Conservation (phyloP, 2,329 filamentous ascomycete species). For the Stachybotrys chlorohalonatus region DNA sequence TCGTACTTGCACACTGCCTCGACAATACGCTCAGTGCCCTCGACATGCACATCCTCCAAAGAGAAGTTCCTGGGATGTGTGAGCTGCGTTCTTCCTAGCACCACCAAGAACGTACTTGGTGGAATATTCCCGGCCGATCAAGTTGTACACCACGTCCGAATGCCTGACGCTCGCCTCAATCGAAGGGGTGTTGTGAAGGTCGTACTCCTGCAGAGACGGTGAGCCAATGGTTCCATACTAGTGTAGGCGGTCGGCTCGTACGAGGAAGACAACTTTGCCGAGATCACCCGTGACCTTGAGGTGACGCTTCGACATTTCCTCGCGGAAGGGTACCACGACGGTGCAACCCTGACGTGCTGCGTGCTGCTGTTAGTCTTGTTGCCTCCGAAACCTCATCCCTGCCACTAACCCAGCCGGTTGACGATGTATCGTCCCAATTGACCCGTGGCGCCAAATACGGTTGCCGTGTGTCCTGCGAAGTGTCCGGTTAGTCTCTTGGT, state of each 20-base stretch:
- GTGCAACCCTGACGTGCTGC: conserved; percentile 86
- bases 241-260: conserved; percentile 26
- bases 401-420: conserved; percentile 66
- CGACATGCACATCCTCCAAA: conserved; percentile 84
- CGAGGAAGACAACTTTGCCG: conserved; percentile 79
- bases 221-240: not conserved
- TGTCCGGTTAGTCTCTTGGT: not conserved
- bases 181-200: conserved; percentile 86
- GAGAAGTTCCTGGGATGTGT: conserved; percentile 69
- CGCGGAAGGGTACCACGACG: conserved; percentile 85
- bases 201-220: conserved; percentile 61
- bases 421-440: conserved; percentile 96
- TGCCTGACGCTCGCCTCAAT: conserved; percentile 96
- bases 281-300: conserved; percentile 94
- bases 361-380: conserved; percentile 9
- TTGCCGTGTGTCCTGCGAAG: conserved; percentile 75
- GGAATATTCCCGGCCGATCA: conserved; percentile 88
- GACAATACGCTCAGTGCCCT: conserved; percentile 84
- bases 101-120: conserved; percentile 58
- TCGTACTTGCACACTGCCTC: conserved; percentile 97
- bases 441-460: conserved; percentile 95
- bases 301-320: conserved; percentile 97
- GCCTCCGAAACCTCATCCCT: not conserved
- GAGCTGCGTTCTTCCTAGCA: not conserved
- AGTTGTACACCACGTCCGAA: conserved; percentile 95